A percentile compares a stretch with the other conserved stretches of the same genome.
Evolutionary conservation across 2,329 filamentous ascomycete species (phyloP).

Genomic region (Plenodomus lindquistii): DNA sequence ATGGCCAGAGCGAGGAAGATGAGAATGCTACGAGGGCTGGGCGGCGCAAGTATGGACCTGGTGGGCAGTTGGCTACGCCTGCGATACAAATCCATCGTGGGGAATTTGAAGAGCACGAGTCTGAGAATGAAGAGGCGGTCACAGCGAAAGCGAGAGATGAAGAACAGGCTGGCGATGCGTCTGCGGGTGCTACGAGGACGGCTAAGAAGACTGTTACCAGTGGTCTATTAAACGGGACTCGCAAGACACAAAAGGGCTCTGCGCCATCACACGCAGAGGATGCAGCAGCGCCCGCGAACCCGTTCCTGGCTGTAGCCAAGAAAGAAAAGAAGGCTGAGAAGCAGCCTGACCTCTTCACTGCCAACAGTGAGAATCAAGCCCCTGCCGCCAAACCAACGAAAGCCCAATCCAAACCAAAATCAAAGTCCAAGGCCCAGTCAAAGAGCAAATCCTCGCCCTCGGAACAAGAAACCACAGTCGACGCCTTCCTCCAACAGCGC

Average conservation of each 20-base stretch:
- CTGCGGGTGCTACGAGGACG: conserved; percentile 8
- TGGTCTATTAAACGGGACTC: conserved; percentile 16
- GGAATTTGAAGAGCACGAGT: conserved; percentile 65
- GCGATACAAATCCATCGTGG: conserved; percentile 44
- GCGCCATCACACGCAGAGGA: conserved; percentile 7
- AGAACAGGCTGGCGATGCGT: conserved; percentile 15
- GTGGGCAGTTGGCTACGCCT: conserved; percentile 36
- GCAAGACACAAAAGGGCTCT: conserved; percentile 10
- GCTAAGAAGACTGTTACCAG: conserved; percentile 13
- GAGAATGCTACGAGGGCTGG: conserved; percentile 66
- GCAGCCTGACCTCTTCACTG: conserved; percentile 18
- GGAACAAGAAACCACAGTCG: conserved; percentile 20
- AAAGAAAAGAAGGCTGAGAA: conserved; percentile 29
- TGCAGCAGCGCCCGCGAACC: conserved; percentile 22
- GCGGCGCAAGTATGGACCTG: conserved; percentile 70
- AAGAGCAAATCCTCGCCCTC: conserved; percentile 15
- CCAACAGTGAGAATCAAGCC: conserved; percentile 10
- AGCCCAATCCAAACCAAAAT: conserved; percentile 18
- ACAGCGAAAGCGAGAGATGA: conserved; percentile 27
- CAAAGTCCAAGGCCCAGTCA: conserved; percentile 21
- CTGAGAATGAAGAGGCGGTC: conserved; percentile 51
- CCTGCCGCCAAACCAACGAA: conserved; percentile 2
- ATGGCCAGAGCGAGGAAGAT: conserved; percentile 55
- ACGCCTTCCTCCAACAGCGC: conserved; percentile 36
- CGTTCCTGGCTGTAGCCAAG: conserved; percentile 40